Conservation (phyloP, 2,329 filamentous ascomycete genomes). For the Fusarium acutatum region DNA sequence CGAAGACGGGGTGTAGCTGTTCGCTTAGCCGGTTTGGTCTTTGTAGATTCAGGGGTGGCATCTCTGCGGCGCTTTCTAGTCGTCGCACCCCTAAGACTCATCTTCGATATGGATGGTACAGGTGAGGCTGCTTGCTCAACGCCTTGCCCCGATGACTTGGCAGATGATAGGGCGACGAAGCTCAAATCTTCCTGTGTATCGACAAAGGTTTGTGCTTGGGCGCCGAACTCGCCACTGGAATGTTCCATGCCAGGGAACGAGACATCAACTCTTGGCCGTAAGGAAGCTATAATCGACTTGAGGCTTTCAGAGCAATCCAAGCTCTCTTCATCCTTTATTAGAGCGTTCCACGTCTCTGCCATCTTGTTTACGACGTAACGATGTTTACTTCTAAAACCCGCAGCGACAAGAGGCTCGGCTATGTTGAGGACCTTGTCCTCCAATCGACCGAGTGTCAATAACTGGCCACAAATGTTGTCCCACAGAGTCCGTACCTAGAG, state of each 20-base stretch:
- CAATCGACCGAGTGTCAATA: constrained; percentile 48
- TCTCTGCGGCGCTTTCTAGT: constrained; percentile 44
- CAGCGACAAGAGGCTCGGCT: constrained; percentile 64
- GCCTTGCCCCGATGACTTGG: constrained; percentile 42
- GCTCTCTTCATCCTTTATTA: constrained; percentile 68
- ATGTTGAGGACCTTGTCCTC: constrained; percentile 57
- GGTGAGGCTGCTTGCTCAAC: constrained; percentile 23
- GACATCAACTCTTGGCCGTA: constrained; percentile 63
- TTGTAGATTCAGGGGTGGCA: constrained; percentile 38
- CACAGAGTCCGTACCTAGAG: constrained; percentile 59
- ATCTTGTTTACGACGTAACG: constrained; percentile 60
- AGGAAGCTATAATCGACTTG: constrained; percentile 66
- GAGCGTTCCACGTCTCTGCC: constrained; percentile 71
- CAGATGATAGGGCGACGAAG: constrained; percentile 44
- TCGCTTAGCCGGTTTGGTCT: constrained; percentile 39
- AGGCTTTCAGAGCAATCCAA: constrained; percentile 73
- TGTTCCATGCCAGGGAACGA: constrained; percentile 55
- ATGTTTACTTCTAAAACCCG: constrained; percentile 67
- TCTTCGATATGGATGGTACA: constrained; percentile 21
- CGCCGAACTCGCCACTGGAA: constrained; percentile 49
- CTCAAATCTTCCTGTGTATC: constrained; percentile 60
- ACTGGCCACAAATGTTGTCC: constrained; percentile 55
- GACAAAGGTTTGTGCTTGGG: constrained; percentile 53
- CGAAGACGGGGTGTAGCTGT: constrained; percentile 63
- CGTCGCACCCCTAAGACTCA: constrained; percentile 31